Conservation (phyloP, 2,329 filamentous ascomycete species). For the Domatiomyces globalis region DNA sequence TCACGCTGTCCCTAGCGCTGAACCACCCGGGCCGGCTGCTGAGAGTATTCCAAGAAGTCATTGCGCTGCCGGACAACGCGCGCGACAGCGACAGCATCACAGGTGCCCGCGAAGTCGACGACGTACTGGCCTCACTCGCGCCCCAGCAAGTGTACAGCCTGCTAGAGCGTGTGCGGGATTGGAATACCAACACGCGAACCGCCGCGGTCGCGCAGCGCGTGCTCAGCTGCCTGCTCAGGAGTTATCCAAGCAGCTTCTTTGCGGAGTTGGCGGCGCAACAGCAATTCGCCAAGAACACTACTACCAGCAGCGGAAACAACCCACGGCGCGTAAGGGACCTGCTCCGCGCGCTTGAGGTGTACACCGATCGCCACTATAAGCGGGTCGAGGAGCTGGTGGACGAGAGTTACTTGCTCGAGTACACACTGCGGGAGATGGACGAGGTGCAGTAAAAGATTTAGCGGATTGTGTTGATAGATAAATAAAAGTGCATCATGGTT, state of each 20-base stretch:
- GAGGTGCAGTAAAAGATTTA: slow-evolving; percentile 31
- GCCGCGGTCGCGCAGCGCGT: slow-evolving; percentile 75
- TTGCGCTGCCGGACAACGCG: slow-evolving; percentile 32
- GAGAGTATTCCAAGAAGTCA: slow-evolving; percentile 66
- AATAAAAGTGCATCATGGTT: too few relatives aligned
- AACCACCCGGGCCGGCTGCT: slow-evolving; percentile 87
- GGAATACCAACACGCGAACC: slow-evolving; percentile 91
- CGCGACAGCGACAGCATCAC: slow-evolving; percentile 25
- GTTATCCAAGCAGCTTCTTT: slow-evolving; percentile 65
- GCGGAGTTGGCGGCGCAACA: slow-evolving; percentile 45
- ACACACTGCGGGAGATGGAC: slow-evolving; percentile 88
- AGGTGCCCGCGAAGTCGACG: slow-evolving; percentile 51
- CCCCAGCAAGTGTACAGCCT: slow-evolving; percentile 77
- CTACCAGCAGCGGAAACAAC: background rate
- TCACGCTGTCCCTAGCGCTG: slow-evolving; percentile 77
- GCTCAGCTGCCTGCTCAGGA: slow-evolving; percentile 62
- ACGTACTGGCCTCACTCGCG: slow-evolving; percentile 63
- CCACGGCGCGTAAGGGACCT: slow-evolving; percentile 56
- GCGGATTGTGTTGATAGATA: too few relatives aligned
- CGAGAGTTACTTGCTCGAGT: slow-evolving; percentile 88
- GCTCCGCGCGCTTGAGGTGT: slow-evolving; percentile 70
- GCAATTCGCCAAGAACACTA: slow-evolving; percentile 1
- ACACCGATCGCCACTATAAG: slow-evolving; percentile 86
- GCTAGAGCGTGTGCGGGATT: slow-evolving; percentile 72
- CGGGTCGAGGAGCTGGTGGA: slow-evolving; percentile 80